phyloP scores from a whole-genome alignment of 139 green algal species.

The Chlorella sp. region DNA sequence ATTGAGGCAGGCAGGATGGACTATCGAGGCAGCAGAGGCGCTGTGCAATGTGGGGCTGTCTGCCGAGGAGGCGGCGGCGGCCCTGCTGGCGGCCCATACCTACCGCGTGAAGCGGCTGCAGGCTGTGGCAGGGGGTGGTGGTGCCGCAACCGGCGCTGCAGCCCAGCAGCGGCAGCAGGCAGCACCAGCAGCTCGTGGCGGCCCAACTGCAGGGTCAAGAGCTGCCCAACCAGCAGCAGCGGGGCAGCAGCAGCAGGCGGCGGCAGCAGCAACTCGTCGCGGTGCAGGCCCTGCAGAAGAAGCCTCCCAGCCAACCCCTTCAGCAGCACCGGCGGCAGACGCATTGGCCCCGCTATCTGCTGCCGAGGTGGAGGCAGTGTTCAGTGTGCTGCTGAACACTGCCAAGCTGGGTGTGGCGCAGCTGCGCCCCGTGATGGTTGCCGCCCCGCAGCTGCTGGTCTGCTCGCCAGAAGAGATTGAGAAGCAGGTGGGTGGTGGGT shows the following conservation, averaged over 20 bases:
- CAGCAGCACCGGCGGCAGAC: background rate
- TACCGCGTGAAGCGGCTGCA: background rate
- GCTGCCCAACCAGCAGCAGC: background rate
- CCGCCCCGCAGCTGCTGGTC: conserved; percentile 23
- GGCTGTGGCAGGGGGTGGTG: background rate
- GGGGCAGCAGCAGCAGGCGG: background rate
- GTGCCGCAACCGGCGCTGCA: background rate
- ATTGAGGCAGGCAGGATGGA: background rate
- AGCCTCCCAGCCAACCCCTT: background rate
- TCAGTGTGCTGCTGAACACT: background rate
- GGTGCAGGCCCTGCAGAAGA: too few relatives aligned
- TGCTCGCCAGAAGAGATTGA: conserved; percentile 5
- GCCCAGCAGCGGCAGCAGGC: background rate
- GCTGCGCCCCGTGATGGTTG: background rate
- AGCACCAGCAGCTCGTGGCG: background rate
- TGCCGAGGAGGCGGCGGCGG: background rate
- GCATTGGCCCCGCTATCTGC: background rate
- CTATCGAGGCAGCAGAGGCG: conserved; percentile 9
- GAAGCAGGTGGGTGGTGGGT: conserved; percentile 8
- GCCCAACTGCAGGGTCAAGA: too few relatives aligned
- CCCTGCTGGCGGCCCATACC: background rate
- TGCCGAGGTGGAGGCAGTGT: background rate
- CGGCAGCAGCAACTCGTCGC: too few relatives aligned
- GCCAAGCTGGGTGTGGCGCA: background rate
- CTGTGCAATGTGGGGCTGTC: background rate